A percentile compares a stretch with the other conserved stretches of the same genome.
These are phyloP conservation scores for Colletotrichum spaethianum DNA, from an alignment of 2,329 filamentous ascomycete genomes.

Conservation along the genomic window DNA sequence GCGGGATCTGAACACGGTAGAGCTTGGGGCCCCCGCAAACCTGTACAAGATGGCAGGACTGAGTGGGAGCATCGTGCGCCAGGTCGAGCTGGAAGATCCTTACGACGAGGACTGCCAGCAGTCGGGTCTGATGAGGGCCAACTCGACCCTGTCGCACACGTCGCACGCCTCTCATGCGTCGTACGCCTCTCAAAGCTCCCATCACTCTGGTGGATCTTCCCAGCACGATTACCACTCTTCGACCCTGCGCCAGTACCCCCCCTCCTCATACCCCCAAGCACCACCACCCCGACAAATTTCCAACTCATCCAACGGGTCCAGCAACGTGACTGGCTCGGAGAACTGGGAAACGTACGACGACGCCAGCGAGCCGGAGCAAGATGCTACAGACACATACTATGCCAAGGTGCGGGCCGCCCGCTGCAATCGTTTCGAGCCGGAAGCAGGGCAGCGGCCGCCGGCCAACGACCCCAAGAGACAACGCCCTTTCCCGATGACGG, in stretches of 20 bases:
- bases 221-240: constrained; percentile 57
- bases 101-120: constrained; percentile 76
- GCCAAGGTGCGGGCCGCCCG: constrained; percentile 80
- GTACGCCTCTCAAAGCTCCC: constrained; percentile 52
- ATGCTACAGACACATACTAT: constrained; percentile 84
- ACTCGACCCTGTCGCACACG: constrained; percentile 56
- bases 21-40: constrained; percentile 65
- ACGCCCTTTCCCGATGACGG: constrained; percentile 66
- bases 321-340: constrained; percentile 84
- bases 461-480: constrained; percentile 66
- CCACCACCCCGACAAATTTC: constrained; percentile 76
- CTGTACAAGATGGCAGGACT: constrained; percentile 65
- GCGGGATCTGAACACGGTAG: constrained; percentile 78
- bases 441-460: constrained; percentile 58
- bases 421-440: constrained; percentile 74
- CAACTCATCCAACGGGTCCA: constrained; percentile 82
- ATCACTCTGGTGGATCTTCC: constrained; percentile 43
- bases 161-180: constrained; percentile 49
- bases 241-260: constrained; percentile 58
- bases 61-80: constrained; percentile 69
- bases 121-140: constrained; percentile 54
- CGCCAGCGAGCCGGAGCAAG: constrained; percentile 80
- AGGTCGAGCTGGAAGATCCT: constrained; percentile 83
- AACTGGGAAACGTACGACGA: constrained; percentile 99
- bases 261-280: constrained; percentile 57